These are phyloP conservation scores for Pleurotus platypus DNA, from an alignment of 768 basidiomycete genomes.

Conservation along the genomic window DNA sequence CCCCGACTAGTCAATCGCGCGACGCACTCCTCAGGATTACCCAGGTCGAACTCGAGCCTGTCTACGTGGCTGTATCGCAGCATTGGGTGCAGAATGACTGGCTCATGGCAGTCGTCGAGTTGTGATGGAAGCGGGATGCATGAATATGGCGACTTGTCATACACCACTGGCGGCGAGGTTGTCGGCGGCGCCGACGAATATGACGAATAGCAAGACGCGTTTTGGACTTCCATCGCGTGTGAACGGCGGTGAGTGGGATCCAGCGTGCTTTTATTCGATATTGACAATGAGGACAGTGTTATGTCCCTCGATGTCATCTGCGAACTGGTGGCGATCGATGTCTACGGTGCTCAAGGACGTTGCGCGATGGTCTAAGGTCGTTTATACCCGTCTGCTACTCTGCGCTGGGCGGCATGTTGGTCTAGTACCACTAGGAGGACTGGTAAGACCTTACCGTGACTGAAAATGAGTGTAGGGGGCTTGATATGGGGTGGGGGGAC, in stretches of 20 bases:
- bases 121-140: constrained; percentile 1
- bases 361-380: background rate
- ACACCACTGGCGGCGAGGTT: background rate
- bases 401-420: background rate
- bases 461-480: background rate
- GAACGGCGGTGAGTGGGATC: background rate
- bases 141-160: background rate
- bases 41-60: background rate
- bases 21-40: background rate
- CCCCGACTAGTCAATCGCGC: background rate
- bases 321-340: background rate
- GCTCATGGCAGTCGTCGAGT: background rate
- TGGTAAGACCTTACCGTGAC: background rate
- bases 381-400: background rate
- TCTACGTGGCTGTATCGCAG: background rate
- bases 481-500: background rate
- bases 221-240: background rate
- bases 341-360: background rate
- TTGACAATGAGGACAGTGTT: background rate
- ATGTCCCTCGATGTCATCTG: background rate
- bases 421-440: background rate
- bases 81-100: background rate
- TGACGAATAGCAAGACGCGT: background rate
- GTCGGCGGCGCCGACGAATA: background rate
- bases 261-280: background rate